These are phyloP conservation scores for Nadsonia commutata DNA, from an alignment of 1,139 yeast species.

Conservation along the genomic window DNA sequence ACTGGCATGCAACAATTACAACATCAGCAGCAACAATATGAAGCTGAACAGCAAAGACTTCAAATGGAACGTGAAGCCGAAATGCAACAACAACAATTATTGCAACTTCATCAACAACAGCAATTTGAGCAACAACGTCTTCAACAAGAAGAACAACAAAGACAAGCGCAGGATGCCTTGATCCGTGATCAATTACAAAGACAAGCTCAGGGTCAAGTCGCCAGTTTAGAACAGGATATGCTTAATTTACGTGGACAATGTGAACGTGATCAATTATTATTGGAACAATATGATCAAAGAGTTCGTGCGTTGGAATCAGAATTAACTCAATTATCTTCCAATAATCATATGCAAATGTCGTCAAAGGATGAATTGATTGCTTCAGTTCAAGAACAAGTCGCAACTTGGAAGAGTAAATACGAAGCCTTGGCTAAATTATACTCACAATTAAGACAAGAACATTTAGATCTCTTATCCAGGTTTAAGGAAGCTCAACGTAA, in stretches of 20 bases:
- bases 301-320: conserved; percentile 76
- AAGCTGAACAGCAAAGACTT: conserved; percentile 37
- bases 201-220: conserved; percentile 65
- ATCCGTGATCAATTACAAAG: conserved; percentile 56
- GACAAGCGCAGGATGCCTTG: conserved; percentile 59
- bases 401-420: conserved; percentile 73
- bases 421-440: conserved; percentile 82
- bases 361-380: conserved; percentile 64
- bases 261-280: conserved; percentile 70
- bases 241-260: conserved; percentile 65
- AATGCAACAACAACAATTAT: conserved; percentile 30
- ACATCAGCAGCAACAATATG: conserved; percentile 29
- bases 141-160: conserved; percentile 54
- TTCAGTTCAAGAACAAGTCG: conserved; percentile 60
- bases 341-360: conserved; percentile 60
- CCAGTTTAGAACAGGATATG: conserved; percentile 72
- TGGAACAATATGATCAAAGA: conserved; percentile 78
- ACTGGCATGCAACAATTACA: conserved; percentile 18
- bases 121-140: conserved; percentile 60
- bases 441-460: conserved; percentile 86
- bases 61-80: conserved; percentile 37
- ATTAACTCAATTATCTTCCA: conserved; percentile 42
- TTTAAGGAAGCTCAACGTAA: conserved; percentile 78
- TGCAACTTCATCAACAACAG: conserved; percentile 46
- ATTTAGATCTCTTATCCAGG: conserved; percentile 61